These are phyloP conservation scores for Nectriaceae sp. DNA, from an alignment of 2,329 filamentous ascomycete species.

Conservation along the genomic window DNA sequence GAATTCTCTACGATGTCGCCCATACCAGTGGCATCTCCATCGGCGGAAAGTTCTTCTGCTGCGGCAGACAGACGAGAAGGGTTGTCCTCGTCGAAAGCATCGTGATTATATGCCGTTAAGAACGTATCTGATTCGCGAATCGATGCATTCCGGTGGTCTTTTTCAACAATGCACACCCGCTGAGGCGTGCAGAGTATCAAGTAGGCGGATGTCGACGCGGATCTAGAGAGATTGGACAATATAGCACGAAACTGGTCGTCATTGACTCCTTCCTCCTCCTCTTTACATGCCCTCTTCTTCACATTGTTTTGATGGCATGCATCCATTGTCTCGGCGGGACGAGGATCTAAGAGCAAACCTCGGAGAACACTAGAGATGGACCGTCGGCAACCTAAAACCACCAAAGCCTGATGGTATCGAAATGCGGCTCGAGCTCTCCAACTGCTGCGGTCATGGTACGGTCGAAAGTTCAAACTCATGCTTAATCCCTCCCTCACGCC, in stretches of 20 bases:
- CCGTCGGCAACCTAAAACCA: slow-evolving; percentile 23
- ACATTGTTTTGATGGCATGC: too few relatives aligned
- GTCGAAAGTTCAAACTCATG: slow-evolving; percentile 49
- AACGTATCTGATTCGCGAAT: slow-evolving; percentile 23
- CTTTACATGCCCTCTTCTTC: fast-evolving
- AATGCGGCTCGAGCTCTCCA: slow-evolving; percentile 20
- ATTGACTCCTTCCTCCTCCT: not conserved
- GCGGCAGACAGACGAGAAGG: slow-evolving; percentile 11
- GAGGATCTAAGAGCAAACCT: slow-evolving; percentile 16
- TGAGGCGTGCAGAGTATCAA: slow-evolving; percentile 31
- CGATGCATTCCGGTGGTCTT: slow-evolving; percentile 25
- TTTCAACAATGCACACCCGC: slow-evolving; percentile 26
- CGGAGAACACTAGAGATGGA: slow-evolving; percentile 30
- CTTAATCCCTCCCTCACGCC: slow-evolving; percentile 48
- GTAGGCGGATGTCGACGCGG: slow-evolving; percentile 31
- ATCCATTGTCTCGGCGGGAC: not conserved
- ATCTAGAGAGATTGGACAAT: slow-evolving; percentile 11
- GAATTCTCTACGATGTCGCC: slow-evolving; percentile 23
- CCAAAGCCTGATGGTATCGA: slow-evolving; percentile 30
- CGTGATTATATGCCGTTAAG: slow-evolving; percentile 31
- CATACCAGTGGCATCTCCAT: slow-evolving; percentile 21
- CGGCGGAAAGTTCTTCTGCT: slow-evolving; percentile 3
- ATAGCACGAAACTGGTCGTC: slow-evolving; percentile 15
- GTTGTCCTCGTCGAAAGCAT: slow-evolving; percentile 25
- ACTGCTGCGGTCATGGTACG: slow-evolving; percentile 29